Base-by-base conservation (phyloP, 2,329 filamentous ascomycete genomes). In the Aspergillus pseudoglaucus region DNA sequence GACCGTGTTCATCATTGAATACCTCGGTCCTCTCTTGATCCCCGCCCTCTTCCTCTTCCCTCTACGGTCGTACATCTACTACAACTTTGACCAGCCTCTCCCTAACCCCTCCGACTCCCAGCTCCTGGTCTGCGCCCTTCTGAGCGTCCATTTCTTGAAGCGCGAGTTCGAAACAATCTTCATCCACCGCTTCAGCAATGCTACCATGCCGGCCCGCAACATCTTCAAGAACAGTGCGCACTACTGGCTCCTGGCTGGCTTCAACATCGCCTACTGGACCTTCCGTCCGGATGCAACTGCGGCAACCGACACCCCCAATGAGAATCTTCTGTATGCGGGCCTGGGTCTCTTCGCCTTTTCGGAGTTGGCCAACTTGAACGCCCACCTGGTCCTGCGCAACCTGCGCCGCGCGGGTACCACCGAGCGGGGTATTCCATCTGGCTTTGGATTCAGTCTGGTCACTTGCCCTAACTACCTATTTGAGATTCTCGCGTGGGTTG, bases 401-500 rank as follows among this genome's bases (percentile, higher is more conserved):
- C 79, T 98, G 53, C 84, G 93, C 44, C 84, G 83, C 48, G 77
- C 81, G 0, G 90, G 90, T 47, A 87, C 85, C 55, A 91, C 87
- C 1, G 89, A 94, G 66, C 81, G 91, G 50, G 90, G 89, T 59
- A 94, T 98, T 54, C 93, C 93, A 1, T 76, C 76, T 48, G 93
- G 93, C 22, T 82, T 91, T 49, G 88, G 90, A 25, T 97, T 96
- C 70, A 77, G 75, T 54, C 72, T 88, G 32, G 91, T 98, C 45
- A 98, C 93, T 10, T 95, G 90, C 74, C 93, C 93, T 38, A 98
- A 98, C 75, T 98, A 98, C 75, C 82, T 95, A 75, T 97, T 94
- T 59, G 93, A 98, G 66, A 78, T 87, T 6, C 68, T 95, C 33
- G 82, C 90, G 0, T 98, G 93, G 93, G 59, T 87, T 25, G 90